phyloP scores from a whole-genome alignment of 345 rosid genomes.

The Hibiscus tridactylites region DNA sequence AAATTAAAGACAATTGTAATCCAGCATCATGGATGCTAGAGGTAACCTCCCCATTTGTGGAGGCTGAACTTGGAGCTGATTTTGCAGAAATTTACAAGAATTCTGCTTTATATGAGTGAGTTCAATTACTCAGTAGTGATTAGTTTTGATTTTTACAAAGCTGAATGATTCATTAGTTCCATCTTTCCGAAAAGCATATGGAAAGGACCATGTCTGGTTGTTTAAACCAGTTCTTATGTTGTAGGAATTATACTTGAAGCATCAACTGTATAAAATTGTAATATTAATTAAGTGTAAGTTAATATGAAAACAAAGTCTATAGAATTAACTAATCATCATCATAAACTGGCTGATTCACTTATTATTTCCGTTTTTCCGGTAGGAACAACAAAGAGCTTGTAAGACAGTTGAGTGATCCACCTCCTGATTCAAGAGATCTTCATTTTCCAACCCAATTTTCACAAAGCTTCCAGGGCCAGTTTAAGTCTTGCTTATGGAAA shows the following conservation, averaged over 20 bases:
- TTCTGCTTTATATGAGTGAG: constrained; percentile 48
- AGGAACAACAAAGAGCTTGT: constrained; percentile 46
- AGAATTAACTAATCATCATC: no score
- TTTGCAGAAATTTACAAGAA: constrained; percentile 41
- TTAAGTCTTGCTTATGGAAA: constrained; percentile 73
- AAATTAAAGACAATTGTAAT: constrained; percentile 57
- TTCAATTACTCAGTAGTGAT: neutral
- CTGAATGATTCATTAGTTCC: neutral
- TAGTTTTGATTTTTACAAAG: neutral
- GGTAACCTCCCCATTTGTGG: constrained; percentile 49
- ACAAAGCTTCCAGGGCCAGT: constrained; percentile 49
- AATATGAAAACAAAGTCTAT: no score
- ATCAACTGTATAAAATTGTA: no score
- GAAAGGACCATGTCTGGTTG: neutral
- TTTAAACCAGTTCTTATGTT: neutral
- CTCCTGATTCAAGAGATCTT: constrained; percentile 40
- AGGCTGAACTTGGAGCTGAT: constrained; percentile 49
- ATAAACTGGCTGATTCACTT: neutral
- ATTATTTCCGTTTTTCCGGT: neutral
- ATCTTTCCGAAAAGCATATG: neutral
- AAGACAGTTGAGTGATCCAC: constrained; percentile 35
- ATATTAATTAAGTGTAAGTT: no score
- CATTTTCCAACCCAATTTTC: constrained; percentile 43
- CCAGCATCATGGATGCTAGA: constrained; percentile 87
- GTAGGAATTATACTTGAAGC: no score